These are phyloP conservation scores for Solanum pimpinellifolium DNA, from an alignment of 257 asterid genomes.

Conservation along the genomic window DNA sequence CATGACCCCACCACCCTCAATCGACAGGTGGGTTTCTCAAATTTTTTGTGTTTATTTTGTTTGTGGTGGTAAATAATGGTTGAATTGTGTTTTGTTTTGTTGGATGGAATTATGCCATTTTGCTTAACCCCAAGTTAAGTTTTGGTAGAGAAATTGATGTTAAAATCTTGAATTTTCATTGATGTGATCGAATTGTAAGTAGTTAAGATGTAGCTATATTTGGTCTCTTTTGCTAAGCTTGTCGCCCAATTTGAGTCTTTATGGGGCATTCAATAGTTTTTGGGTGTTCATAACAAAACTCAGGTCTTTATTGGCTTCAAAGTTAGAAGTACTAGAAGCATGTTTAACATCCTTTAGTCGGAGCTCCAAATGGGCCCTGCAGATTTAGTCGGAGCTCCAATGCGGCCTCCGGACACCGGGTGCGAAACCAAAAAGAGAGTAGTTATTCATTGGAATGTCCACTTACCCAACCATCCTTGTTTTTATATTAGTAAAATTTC, in stretches of 20 bases:
- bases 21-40: constrained; percentile 52
- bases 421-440: no score
- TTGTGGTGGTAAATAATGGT: not conserved
- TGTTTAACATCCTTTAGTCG: not conserved
- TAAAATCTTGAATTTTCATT: not conserved
- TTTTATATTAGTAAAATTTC: not conserved
- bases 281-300: not conserved
- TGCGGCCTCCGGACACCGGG: no score
- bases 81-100: not conserved
- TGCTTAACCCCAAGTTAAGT: not conserved
- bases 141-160: not conserved
- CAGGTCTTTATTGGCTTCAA: not conserved
- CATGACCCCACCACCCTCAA: constrained; percentile 95
- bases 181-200: not conserved
- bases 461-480: not conserved
- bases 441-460: not conserved
- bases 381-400: no score
- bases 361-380: no score
- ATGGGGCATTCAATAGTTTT: not conserved
- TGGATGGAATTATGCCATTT: not conserved
- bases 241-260: not conserved
- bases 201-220: not conserved
- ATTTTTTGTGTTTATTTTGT: not conserved
- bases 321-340: not conserved
- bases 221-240: not conserved